Evolutionary conservation across 2,329 filamentous ascomycete genomes (phyloP).

Genomic region (Arthrinium phaeospermum): DNA sequence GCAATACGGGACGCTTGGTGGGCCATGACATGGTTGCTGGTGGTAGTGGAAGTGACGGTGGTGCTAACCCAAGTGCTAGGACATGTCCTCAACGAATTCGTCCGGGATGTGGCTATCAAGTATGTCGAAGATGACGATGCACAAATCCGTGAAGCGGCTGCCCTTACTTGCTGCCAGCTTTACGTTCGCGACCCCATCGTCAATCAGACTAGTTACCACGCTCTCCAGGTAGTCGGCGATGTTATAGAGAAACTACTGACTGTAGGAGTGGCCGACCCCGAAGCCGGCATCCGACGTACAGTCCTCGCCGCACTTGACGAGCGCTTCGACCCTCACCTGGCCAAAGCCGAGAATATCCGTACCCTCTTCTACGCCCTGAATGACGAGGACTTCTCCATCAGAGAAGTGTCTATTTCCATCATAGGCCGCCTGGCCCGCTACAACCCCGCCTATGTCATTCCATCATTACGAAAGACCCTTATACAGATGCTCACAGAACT

Average conservation of each 20-base stretch:
- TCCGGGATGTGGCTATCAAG: constrained; percentile 95
- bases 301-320: constrained; percentile 89
- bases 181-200: constrained; percentile 97
- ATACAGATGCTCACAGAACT: constrained; percentile 96
- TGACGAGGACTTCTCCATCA: constrained; percentile 89
- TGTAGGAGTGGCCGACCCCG: constrained; percentile 90
- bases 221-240: constrained; percentile 95
- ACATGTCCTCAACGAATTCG: constrained; percentile 96
- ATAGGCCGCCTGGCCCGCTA: constrained; percentile 90
- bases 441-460: constrained; percentile 97
- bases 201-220: constrained; percentile 96
- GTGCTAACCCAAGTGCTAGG: constrained; percentile 45
- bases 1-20: background rate
- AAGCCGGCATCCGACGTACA: constrained; percentile 85
- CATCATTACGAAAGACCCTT: constrained; percentile 89
- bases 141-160: constrained; percentile 91
- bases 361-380: constrained; percentile 95
- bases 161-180: constrained; percentile 95
- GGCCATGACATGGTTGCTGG: background rate
- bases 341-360: constrained; percentile 95
- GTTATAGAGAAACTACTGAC: constrained; percentile 97
- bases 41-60: background rate
- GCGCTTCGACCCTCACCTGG: constrained; percentile 95
- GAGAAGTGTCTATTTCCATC: constrained; percentile 94
- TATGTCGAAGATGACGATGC: constrained; percentile 97